These are phyloP conservation scores for Hericium rajendrae DNA, from an alignment of 768 basidiomycete genomes.

Conservation along the genomic window DNA sequence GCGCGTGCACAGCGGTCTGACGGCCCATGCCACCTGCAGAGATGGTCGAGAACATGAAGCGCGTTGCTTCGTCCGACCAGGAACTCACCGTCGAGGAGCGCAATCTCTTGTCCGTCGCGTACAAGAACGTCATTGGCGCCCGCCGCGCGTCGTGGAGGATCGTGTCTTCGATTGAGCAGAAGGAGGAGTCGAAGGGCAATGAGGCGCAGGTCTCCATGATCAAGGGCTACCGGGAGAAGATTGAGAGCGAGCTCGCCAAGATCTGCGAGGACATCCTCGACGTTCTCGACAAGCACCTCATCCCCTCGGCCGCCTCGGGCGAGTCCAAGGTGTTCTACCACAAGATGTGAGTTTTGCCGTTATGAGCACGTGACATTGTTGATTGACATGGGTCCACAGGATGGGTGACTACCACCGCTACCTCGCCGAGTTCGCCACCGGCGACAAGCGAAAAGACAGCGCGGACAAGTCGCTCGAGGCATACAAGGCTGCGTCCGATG, in stretches of 20 bases:
- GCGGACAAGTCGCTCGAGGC: conserved; percentile 96
- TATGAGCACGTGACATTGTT: background rate
- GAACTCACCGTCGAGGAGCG: conserved; percentile 98
- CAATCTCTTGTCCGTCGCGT: conserved; percentile 94
- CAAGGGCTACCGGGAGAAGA: conserved; percentile 96
- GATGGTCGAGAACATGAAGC: conserved; percentile 99
- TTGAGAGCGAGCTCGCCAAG: conserved; percentile 91
- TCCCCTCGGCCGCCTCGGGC: conserved; percentile 90
- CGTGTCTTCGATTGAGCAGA: conserved; percentile 97
- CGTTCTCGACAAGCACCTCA: conserved; percentile 96
- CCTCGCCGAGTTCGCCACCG: conserved; percentile 96
- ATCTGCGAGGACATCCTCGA: conserved; percentile 98
- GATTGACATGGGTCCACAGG: conserved; percentile 36
- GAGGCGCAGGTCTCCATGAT: conserved; percentile 95
- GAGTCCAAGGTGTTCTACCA: conserved; percentile 99
- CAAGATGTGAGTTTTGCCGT: conserved; percentile 72
- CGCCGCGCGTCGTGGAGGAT: conserved; percentile 98
- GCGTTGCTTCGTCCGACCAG: conserved; percentile 93
- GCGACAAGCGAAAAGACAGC: conserved; percentile 93
- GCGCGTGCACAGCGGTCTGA: conserved; percentile 8
- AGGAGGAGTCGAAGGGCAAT: conserved; percentile 98
- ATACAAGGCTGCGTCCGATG: conserved; percentile 96
- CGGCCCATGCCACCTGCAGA: conserved; percentile 33
- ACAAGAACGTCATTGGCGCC: conserved; percentile 99
- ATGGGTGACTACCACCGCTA: conserved; percentile 99